Percentiles rank a stretch among this genome's conserved stretches.
Evolutionary conservation across 352 stramenopile species (phyloP).

Genomic region (Albugo laibachii): DNA sequence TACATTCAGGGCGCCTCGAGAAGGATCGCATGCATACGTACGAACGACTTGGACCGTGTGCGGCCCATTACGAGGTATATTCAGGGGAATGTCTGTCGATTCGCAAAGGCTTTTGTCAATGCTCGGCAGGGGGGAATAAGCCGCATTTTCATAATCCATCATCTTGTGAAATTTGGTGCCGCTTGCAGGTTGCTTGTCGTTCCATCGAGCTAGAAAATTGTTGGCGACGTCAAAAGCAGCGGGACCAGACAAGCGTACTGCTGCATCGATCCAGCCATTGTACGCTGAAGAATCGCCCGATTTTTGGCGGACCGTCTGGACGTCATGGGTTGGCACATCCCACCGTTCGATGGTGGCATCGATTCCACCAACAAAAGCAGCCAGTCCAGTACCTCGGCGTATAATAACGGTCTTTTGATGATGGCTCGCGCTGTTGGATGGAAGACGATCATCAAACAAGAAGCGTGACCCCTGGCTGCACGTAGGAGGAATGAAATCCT

Average conservation of each 20-base stretch:
- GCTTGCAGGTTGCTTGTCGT: constrained; percentile 12
- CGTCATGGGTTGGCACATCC: constrained; percentile 29
- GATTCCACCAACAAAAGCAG: constrained; percentile 29
- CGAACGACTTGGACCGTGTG: constrained; percentile 32
- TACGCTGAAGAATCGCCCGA: constrained; percentile 11
- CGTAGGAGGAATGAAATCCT: too few relatives aligned
- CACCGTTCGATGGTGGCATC: constrained; percentile 36
- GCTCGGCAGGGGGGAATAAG: too few relatives aligned
- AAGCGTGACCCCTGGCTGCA: constrained; percentile 1
- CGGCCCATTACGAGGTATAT: constrained; percentile 2
- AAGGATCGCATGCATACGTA: constrained; percentile 28
- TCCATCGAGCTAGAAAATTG: constrained; percentile 39
- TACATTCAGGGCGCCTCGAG: constrained; percentile 25
- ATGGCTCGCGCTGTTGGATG: constrained; percentile 28
- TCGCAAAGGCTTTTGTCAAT: too few relatives aligned
- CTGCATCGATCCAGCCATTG: constrained; percentile 34
- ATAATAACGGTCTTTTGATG: constrained; percentile 56
- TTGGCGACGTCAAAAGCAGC: constrained; percentile 22
- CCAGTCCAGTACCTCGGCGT: too few relatives aligned
- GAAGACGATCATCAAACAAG: constrained; percentile 42
- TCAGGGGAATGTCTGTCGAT: background rate
- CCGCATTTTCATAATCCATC: too few relatives aligned
- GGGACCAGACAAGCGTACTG: constrained; percentile 20
- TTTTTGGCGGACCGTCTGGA: constrained; percentile 12
- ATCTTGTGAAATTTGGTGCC: too few relatives aligned